phyloP scores from a whole-genome alignment of 1,284 basidiomycete species.

The Tilletia caries region DNA sequence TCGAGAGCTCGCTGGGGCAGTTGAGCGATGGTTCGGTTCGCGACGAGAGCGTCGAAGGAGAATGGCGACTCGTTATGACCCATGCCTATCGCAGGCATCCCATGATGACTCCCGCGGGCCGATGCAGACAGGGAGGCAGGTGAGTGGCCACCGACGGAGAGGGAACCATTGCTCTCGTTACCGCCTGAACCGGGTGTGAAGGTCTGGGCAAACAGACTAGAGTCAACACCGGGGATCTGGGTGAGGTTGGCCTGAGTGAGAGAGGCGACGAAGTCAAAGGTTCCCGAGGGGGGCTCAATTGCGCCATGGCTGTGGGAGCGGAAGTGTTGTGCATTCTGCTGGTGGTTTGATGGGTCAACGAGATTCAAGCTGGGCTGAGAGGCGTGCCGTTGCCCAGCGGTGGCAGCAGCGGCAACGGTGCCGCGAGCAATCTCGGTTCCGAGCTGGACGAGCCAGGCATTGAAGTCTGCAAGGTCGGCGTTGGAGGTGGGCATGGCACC shows the following conservation, averaged over 20 bases:
- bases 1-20: slow-evolving; percentile 21
- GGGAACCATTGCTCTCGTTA: neutral
- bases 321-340: neutral
- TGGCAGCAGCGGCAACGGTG: slow-evolving; percentile 13
- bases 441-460: slow-evolving; percentile 51
- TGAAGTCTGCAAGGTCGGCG: slow-evolving; percentile 51
- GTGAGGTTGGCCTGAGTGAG: slow-evolving; percentile 37
- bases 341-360: no score
- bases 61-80: neutral
- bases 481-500: slow-evolving; percentile 55
- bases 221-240: slow-evolving; percentile 47
- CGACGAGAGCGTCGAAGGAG: neutral
- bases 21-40: slow-evolving; percentile 32
- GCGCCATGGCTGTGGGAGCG: neutral
- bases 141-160: slow-evolving; percentile 4
- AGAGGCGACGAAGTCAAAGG: slow-evolving; percentile 32
- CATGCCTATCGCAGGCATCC: neutral
- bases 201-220: slow-evolving; percentile 24
- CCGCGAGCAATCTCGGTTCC: slow-evolving; percentile 44
- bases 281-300: neutral
- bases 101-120: neutral
- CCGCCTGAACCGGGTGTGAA: neutral
- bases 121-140: neutral
- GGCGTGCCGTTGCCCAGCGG: neutral
- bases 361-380: neutral